Evolutionary conservation across 192 early-diverging fungal species (phyloP).

Genomic region (Rhizoclosmatium globosum): DNA sequence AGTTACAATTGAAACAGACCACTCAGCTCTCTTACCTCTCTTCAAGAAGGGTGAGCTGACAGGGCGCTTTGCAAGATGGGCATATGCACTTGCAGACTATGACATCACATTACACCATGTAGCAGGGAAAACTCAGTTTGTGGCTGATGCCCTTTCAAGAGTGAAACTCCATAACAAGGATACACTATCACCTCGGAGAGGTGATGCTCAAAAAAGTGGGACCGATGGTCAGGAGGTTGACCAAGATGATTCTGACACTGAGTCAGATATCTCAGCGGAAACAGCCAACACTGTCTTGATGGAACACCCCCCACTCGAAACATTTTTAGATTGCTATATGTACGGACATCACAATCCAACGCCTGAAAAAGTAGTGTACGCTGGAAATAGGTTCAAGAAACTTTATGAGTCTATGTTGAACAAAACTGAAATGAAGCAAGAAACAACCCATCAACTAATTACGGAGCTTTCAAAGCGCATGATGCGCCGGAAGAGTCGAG

Average conservation of each 20-base stretch:
- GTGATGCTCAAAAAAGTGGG: neutral
- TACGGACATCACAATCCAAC: neutral
- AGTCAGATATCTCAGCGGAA: neutral
- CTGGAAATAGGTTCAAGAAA: neutral
- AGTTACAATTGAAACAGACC: constrained; percentile 46
- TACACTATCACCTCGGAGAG: neutral
- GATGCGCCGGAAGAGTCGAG: neutral
- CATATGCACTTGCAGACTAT: constrained; percentile 29
- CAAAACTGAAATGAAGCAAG: neutral
- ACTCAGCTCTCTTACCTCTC: constrained; percentile 39
- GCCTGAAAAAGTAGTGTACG: neutral
- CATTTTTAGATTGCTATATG: neutral
- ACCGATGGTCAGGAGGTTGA: neutral
- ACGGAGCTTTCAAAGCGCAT: neutral
- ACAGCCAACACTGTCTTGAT: neutral
- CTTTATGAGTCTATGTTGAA: neutral
- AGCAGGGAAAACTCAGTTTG: constrained; percentile 10
- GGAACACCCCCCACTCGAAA: neutral
- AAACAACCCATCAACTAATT: neutral
- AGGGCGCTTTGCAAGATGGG: constrained; percentile 40
- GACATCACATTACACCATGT: constrained; percentile 33
- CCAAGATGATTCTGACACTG: neutral
- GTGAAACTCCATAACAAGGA: neutral
- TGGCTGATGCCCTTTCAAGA: constrained; percentile 11
- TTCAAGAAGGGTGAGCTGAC: constrained; percentile 22